phyloP scores from a whole-genome alignment of 129 eudicot genomes.

The Gnaphalium uliginosum region DNA sequence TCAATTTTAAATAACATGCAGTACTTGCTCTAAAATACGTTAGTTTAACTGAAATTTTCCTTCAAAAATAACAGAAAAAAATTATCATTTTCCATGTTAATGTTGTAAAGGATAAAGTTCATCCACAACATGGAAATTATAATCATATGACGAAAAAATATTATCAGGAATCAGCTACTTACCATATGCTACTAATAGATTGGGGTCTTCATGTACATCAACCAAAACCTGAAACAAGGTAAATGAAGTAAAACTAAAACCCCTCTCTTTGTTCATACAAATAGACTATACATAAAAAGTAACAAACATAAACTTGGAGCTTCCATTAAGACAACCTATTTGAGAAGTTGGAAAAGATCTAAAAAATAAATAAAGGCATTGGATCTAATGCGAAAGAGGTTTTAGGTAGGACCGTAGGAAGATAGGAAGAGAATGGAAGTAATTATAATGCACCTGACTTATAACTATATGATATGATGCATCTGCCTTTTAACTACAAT shows the following conservation, averaged over 20 bases:
- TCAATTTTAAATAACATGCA: background rate
- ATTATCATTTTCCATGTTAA: background rate
- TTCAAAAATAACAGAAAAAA: background rate
- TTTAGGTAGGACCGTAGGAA: too few relatives aligned
- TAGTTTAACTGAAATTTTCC: background rate
- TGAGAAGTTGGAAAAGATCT: background rate
- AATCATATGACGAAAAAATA: background rate
- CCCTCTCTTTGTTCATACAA: slow-evolving; percentile 4
- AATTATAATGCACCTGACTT: too few relatives aligned
- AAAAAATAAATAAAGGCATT: too few relatives aligned
- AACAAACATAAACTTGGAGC: background rate
- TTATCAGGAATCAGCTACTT: slow-evolving; percentile 20
- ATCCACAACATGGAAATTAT: background rate
- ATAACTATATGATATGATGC: too few relatives aligned
- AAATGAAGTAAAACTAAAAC: slow-evolving; percentile 1
- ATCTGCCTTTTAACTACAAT: too few relatives aligned
- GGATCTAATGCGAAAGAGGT: too few relatives aligned
- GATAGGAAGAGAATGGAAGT: too few relatives aligned
- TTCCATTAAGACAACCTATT: background rate
- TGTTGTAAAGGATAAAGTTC: background rate
- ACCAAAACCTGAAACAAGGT: slow-evolving; percentile 70
- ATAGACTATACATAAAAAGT: background rate
- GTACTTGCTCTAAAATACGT: background rate
- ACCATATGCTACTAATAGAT: slow-evolving; percentile 91
- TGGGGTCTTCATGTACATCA: slow-evolving; percentile 76